Conservation (phyloP, 768 basidiomycete species). For the Amanita molliuscula region DNA sequence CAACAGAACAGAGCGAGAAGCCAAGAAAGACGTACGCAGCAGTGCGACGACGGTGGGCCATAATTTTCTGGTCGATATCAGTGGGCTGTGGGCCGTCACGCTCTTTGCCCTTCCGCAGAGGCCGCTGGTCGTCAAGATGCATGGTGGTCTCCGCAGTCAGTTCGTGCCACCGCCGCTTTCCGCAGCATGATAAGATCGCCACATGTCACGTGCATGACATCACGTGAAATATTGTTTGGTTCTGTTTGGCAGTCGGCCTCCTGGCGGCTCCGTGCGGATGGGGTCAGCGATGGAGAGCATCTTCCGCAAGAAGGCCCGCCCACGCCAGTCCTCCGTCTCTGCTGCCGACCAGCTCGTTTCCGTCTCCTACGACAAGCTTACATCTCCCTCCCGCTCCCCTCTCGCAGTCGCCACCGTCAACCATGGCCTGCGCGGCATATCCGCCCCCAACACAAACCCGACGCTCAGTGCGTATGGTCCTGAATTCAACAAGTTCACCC, state of each 20-base stretch:
- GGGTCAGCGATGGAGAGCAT: conserved; percentile 44
- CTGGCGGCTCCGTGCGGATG: neutral
- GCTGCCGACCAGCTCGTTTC: conserved; percentile 47
- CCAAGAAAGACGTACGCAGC: conserved; percentile 35
- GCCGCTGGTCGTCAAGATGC: conserved; percentile 13
- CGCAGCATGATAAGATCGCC: conserved; percentile 13
- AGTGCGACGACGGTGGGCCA: conserved; percentile 55
- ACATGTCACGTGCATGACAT: conserved; percentile 1
- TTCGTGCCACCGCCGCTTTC: neutral
- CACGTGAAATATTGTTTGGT: too few species aligned
- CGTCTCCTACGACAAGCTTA: conserved; percentile 64
- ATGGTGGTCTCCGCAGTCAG: conserved; percentile 12
- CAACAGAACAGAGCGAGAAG: neutral
- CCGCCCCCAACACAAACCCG: conserved; percentile 79
- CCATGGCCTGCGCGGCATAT: conserved; percentile 56
- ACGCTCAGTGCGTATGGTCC: conserved; percentile 63
- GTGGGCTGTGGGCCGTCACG: conserved; percentile 33
- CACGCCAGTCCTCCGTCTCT: conserved; percentile 53
- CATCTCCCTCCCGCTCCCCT: conserved; percentile 47
- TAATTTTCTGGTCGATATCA: conserved; percentile 47
- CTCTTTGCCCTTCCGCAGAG: conserved; percentile 31
- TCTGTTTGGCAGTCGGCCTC: neutral
- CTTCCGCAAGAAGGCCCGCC: conserved; percentile 54
- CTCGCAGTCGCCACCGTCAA: conserved; percentile 43
- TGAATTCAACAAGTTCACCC: conserved; percentile 55